A percentile compares a stretch with the other conserved stretches of the same genome.
Evolutionary conservation across 345 rosid genomes (phyloP).

Genomic region (Punica granatum): DNA sequence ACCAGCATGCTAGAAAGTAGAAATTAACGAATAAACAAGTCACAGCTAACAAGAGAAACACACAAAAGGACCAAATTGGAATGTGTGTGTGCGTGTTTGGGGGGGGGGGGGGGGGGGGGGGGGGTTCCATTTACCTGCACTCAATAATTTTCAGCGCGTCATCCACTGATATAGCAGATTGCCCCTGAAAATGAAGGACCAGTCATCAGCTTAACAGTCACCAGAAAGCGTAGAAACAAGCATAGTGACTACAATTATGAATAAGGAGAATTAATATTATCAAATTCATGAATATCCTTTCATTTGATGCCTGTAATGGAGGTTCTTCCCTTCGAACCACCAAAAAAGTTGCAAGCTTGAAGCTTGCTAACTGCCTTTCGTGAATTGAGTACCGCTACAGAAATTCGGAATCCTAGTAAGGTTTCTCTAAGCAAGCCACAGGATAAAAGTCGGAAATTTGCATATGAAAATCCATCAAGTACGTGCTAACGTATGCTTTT

Average conservation of each 20-base stretch:
- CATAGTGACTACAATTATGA: not conserved
- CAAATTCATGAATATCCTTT: too few species aligned
- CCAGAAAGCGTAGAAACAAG: not conserved
- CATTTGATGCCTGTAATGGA: too few species aligned
- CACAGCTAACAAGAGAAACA: not conserved
- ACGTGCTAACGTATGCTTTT: not conserved
- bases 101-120: too few species aligned
- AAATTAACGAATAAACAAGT: not conserved
- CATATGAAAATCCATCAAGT: not conserved
- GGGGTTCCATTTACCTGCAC: constrained; percentile 52
- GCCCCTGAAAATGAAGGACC: constrained; percentile 39
- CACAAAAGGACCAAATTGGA: not conserved
- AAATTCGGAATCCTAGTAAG: not conserved
- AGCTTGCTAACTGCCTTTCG: too few species aligned
- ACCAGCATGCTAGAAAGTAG: not conserved
- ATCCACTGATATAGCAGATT: constrained; percentile 82
- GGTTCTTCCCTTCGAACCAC: not conserved
- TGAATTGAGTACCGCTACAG: too few species aligned
- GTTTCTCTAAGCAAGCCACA: not conserved
- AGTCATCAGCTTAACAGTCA: not conserved
- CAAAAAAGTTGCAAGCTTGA: not conserved
- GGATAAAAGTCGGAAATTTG: not conserved
- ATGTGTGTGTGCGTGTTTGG: too few species aligned
- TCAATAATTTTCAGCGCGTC: constrained; percentile 81
- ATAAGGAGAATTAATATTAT: not conserved